Conservation (phyloP, 1,139 yeast species). For the Candida anutae region DNA sequence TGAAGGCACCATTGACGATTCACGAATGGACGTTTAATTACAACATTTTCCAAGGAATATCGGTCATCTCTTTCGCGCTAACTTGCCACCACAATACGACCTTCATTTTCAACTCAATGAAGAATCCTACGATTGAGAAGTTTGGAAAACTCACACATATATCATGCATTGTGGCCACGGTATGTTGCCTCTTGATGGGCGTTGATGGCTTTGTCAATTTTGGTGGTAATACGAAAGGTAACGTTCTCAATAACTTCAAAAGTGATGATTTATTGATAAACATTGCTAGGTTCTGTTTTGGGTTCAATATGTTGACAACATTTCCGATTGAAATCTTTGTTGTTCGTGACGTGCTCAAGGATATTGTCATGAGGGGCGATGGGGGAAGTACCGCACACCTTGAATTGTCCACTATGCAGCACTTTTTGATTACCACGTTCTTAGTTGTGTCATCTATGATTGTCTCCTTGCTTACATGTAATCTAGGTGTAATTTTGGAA, state of each 20-base stretch:
- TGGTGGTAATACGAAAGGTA: slow-evolving; percentile 76
- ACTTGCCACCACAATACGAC: slow-evolving; percentile 95
- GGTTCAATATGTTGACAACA: slow-evolving; percentile 90
- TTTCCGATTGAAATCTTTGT: slow-evolving; percentile 88
- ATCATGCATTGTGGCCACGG: slow-evolving; percentile 74
- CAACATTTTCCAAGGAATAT: slow-evolving; percentile 78
- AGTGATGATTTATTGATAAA: slow-evolving; percentile 66
- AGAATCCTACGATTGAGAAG: slow-evolving; percentile 65
- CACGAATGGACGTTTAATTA: slow-evolving; percentile 50
- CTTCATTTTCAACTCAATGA: slow-evolving; percentile 77
- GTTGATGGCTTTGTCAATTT: slow-evolving; percentile 71
- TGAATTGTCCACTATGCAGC: slow-evolving; percentile 41
- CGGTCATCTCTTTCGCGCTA: slow-evolving; percentile 87
- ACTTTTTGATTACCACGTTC: slow-evolving; percentile 58
- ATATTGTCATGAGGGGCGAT: slow-evolving; percentile 34
- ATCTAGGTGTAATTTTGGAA: slow-evolving; percentile 82
- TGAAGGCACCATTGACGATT: slow-evolving; percentile 40
- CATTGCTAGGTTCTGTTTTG: slow-evolving; percentile 85
- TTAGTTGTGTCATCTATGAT: slow-evolving; percentile 67
- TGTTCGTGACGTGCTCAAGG: slow-evolving; percentile 75
- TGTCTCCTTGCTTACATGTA: slow-evolving; percentile 74
- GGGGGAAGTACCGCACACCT: slow-evolving; percentile 27
- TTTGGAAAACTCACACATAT: slow-evolving; percentile 76
- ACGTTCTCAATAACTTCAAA: slow-evolving; percentile 78
- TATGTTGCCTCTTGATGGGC: slow-evolving; percentile 75